These are phyloP conservation scores for Erysimum cheiri DNA, from an alignment of 441 rosid genomes.

Conservation along the genomic window DNA sequence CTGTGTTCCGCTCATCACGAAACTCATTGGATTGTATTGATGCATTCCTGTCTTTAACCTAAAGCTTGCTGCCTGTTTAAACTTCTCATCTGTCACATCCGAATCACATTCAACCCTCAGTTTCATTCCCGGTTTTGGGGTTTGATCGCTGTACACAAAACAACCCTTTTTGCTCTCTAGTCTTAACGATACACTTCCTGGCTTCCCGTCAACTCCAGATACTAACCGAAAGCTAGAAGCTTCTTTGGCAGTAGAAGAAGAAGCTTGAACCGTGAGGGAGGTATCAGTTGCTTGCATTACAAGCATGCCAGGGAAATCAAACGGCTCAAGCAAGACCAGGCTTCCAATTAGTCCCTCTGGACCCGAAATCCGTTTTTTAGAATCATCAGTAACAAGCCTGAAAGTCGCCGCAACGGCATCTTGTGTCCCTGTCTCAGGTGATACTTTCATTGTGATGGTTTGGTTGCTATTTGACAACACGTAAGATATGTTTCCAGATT, in stretches of 20 bases:
- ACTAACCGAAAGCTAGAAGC: conserved; percentile 61
- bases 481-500: conserved; percentile 52
- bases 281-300: conserved; percentile 52
- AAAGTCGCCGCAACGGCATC: conserved; percentile 71
- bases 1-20: conserved; percentile 63
- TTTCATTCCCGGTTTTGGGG: conserved; percentile 43
- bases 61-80: conserved; percentile 66
- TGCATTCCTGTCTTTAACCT: conserved; percentile 52
- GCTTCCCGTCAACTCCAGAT: conserved; percentile 71
- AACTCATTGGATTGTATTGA: conserved; percentile 76
- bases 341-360: conserved; percentile 54
- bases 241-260: conserved; percentile 30
- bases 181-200: conserved; percentile 63
- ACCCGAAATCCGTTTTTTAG: conserved; percentile 31
- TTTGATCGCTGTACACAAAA: conserved; percentile 58
- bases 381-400: conserved; percentile 55
- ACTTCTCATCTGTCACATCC: conserved; percentile 46
- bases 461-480: conserved; percentile 65
- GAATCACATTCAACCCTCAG: conserved; percentile 61
- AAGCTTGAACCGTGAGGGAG: conserved; percentile 48
- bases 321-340: conserved; percentile 76
- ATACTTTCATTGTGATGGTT: conserved; percentile 66
- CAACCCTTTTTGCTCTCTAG: conserved; percentile 61
- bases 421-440: conserved; percentile 63
- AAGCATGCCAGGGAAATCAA: conserved; percentile 80